Base-by-base conservation (phyloP, 23 red algal species). In the Gracilaria gracilis region DNA sequence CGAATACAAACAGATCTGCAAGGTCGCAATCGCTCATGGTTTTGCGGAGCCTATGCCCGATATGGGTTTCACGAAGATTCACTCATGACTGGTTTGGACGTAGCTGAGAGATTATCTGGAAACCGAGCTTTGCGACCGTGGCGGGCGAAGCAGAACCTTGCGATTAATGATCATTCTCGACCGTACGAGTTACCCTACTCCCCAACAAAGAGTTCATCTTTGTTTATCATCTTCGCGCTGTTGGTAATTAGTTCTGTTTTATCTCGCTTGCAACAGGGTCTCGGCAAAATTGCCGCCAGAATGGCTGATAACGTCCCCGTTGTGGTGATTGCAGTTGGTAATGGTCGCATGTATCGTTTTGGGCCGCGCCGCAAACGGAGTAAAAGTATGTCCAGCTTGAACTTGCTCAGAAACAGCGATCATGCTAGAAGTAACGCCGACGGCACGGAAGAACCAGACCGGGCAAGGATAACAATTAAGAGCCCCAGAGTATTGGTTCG, bases 41-140 rank as follows among this genome's bases (percentile, higher is more conserved):
- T 93, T 88, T 91, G 87, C 21, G 97, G 97, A 39, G 94, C 97
- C 14, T 99, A 95, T 81, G 81, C 88, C 21, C 90, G 95, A 23
- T 99, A 96, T 74, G 97, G 97, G 8, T 99, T 99, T 58, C 97
- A 99, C 70, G 97, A 99, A 72, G 97, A 99, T 84, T 94, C 89
- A 33, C 67, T 96, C 28, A 88, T 81, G 81, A 90, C 84, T 17
- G 97, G 97, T 29, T 61, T 99, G 19, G 78, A 94, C 54, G 97
- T 93, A 2, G 97, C 94, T 31, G 92, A 94, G 57, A 51, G 76
- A 28, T 55, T 94, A 48, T 81, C 82, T 42, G 70, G 50, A 20
- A 74, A 82, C 71, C 32, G 32, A 67, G 73, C 59, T 28, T 42
- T 83, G 44, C 14, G 89, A 25, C 89, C 89, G 27, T 92, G 89